phyloP scores from a whole-genome alignment of 2,329 filamentous ascomycete genomes.

The Cercospora nicotianae region DNA sequence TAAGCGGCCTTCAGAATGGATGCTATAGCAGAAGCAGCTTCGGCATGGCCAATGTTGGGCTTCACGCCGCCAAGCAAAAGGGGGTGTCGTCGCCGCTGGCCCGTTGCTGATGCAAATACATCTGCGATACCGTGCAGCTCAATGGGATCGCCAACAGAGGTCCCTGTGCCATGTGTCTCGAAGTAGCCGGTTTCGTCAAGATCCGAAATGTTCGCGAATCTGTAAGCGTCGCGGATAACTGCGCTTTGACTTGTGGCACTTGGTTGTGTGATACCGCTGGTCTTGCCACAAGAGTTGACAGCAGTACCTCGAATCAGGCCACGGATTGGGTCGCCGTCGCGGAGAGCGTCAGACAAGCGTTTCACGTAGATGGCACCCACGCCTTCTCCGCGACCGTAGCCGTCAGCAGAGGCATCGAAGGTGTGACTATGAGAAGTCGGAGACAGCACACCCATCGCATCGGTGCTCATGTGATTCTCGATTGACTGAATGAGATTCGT shows the following conservation, averaged over 20 bases:
- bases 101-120: conserved; percentile 7
- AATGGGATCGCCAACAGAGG: conserved; percentile 26
- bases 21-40: conserved; percentile 17
- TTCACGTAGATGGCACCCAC: conserved; percentile 55
- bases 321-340: conserved; percentile 19
- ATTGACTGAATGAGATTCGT: conserved; percentile 33
- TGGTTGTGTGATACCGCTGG: conserved; percentile 46
- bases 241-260: conserved; percentile 38
- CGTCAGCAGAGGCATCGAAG: conserved; percentile 46
- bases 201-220: conserved; percentile 30
- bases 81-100: background rate
- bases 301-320: conserved; percentile 17
- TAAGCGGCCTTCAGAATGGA: conserved; percentile 22
- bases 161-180: conserved; percentile 34
- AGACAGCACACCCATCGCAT: conserved; percentile 43
- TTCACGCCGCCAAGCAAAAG: conserved; percentile 32
- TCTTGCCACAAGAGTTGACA: conserved; percentile 15
- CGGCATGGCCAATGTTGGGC: conserved; percentile 21
- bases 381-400: conserved; percentile 56
- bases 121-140: conserved; percentile 26
- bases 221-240: conserved; percentile 41
- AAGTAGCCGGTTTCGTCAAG: conserved; percentile 23
- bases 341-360: conserved; percentile 45
- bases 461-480: conserved; percentile 29
- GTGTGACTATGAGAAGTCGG: conserved; percentile 31